Evolutionary conservation across 2,329 filamentous ascomycete genomes (phyloP).

Genomic region (Curvularia spicifera): DNA sequence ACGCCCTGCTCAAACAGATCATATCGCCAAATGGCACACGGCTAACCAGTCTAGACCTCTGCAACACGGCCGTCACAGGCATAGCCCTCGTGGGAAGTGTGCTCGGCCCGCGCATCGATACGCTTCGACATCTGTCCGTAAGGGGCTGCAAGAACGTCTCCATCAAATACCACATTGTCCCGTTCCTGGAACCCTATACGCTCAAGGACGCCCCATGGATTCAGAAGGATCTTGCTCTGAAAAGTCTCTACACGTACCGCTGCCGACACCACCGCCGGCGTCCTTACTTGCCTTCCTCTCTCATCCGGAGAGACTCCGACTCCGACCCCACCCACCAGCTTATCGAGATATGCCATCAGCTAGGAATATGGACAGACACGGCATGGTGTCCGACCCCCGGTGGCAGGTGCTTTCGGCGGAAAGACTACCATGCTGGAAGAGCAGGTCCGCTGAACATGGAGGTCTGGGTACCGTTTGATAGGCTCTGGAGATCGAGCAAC

Average conservation of each 20-base stretch:
- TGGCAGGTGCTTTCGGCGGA: constrained; percentile 61
- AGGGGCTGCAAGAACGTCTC: constrained; percentile 70
- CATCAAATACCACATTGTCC: constrained; percentile 68
- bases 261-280: constrained; percentile 67
- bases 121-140: constrained; percentile 65
- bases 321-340: constrained; percentile 67
- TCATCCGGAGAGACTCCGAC: constrained; percentile 63
- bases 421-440: constrained; percentile 63
- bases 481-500: constrained; percentile 65
- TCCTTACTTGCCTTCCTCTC: constrained; percentile 63
- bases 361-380: constrained; percentile 67
- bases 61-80: constrained; percentile 66
- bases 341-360: constrained; percentile 63
- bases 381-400: constrained; percentile 67
- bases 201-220: constrained; percentile 52
- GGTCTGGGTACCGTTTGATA: constrained; percentile 68
- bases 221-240: constrained; percentile 59
- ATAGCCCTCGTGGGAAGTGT: constrained; percentile 63
- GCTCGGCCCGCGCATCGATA: constrained; percentile 60
- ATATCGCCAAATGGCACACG: constrained; percentile 63
- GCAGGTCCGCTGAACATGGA: constrained; percentile 62
- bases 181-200: constrained; percentile 57
- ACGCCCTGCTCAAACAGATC: constrained; percentile 63
- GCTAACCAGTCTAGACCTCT: constrained; percentile 63
- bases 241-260: constrained; percentile 66